A percentile compares a stretch with the other conserved stretches of the same genome.
phyloP scores from a whole-genome alignment of 768 basidiomycete species.

The Obba rivulosa region DNA sequence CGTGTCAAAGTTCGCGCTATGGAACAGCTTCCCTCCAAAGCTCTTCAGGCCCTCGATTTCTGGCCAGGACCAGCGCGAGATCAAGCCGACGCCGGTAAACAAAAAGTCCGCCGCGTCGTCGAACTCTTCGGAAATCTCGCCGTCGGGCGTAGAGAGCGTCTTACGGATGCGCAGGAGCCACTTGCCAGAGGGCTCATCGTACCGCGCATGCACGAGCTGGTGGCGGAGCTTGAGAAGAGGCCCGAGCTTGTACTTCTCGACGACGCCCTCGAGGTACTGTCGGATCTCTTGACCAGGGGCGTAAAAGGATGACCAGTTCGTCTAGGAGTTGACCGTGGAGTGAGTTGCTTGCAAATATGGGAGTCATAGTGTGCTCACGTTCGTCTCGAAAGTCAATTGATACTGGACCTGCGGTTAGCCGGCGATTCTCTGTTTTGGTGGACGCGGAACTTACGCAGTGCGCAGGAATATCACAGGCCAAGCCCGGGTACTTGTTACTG shows the following conservation, averaged over 20 bases:
- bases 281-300: constrained; percentile 55
- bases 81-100: constrained; percentile 44
- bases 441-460: constrained; percentile 36
- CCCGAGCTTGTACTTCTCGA: constrained; percentile 50
- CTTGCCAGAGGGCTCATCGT: constrained; percentile 44
- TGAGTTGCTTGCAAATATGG: neutral
- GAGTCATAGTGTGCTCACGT: constrained; percentile 23
- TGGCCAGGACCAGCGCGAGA: constrained; percentile 63
- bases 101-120: constrained; percentile 52
- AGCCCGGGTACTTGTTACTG: constrained; percentile 50
- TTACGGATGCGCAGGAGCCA: constrained; percentile 47
- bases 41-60: constrained; percentile 50
- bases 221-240: constrained; percentile 51
- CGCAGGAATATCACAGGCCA: constrained; percentile 58
- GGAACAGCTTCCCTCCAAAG: constrained; percentile 52
- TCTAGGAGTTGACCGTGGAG: constrained; percentile 24
- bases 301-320: constrained; percentile 57
- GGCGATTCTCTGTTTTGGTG: neutral
- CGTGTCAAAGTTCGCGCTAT: constrained; percentile 56
- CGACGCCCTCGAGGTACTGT: constrained; percentile 46
- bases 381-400: constrained; percentile 51
- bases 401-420: constrained; percentile 33
- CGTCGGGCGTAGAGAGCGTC: neutral
- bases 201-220: constrained; percentile 46
- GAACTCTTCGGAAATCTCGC: constrained; percentile 25